Evolutionary conservation across 2,329 filamentous ascomycete genomes (phyloP).

Genomic region (Capronia epimyces): DNA sequence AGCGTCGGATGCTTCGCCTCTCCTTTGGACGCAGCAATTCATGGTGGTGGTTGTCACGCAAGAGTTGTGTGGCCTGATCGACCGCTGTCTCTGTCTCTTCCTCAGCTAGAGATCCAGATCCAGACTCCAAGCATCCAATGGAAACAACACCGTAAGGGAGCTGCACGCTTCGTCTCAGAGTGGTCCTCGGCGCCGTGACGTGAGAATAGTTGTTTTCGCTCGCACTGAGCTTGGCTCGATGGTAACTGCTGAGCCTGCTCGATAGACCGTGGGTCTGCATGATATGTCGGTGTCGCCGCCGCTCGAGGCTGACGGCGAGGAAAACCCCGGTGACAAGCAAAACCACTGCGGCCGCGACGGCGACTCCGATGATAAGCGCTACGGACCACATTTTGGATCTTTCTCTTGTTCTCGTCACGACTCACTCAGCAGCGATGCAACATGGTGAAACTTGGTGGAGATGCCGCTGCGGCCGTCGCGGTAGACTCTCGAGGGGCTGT

Average conservation of each 20-base stretch:
- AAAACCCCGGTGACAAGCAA: constrained; percentile 17
- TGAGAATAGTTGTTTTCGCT: constrained; percentile 24
- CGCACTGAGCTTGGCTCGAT: constrained; percentile 23
- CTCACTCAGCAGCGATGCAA: background rate
- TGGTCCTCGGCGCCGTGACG: constrained; percentile 14
- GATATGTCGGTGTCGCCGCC: constrained; percentile 18
- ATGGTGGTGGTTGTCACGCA: constrained; percentile 31
- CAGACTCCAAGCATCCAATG: background rate
- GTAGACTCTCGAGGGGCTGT: background rate
- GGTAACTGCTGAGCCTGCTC: constrained; percentile 19
- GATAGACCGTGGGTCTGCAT: constrained; percentile 14
- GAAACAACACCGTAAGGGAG: constrained; percentile 11
- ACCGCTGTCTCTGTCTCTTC: constrained; percentile 22
- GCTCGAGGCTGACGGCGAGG: constrained; percentile 19
- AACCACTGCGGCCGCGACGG: constrained; percentile 14
- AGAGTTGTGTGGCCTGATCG: constrained; percentile 22
- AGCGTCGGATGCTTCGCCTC: constrained; percentile 14
- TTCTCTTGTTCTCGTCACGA: constrained; percentile 1
- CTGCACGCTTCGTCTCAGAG: constrained; percentile 21
- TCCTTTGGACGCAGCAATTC: constrained; percentile 13
- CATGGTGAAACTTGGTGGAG: constrained; percentile 12
- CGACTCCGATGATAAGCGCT: constrained; percentile 21
- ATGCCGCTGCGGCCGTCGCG: constrained; percentile 1
- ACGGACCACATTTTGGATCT: constrained; percentile 24
- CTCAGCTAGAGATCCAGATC: constrained; percentile 7